Base-by-base conservation (phyloP, 768 basidiomycete genomes). In the Termitomyces bulborhizus region DNA sequence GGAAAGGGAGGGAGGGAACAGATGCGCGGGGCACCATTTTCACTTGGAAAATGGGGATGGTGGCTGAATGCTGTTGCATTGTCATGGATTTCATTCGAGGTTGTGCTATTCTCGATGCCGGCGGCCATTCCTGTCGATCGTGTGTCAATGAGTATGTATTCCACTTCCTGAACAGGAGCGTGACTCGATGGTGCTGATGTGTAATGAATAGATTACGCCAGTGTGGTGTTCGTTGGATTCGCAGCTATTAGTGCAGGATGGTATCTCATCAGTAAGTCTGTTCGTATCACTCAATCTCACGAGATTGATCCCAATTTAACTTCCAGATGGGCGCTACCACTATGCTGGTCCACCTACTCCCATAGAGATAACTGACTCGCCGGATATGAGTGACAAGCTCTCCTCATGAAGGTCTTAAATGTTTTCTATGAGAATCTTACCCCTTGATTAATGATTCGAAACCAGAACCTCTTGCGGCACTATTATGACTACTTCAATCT, bases 31-130 rank as follows among this genome's bases (percentile, higher is more conserved):
- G 81, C 85, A 2, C 79, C 80, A 6, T 86, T 76, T 59, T 66
- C 60, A 24, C 64, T 83, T 9, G 84, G 82, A 0, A 68, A 63
- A 21, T 67, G 69, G 54, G 84, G 84, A 0, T 63, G 55, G 27
- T 24, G 68, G 43, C 68, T 83, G 11, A 86, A 87, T 65, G 61
- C 63, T 13, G 62, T 77, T n/a, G 80, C 83, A 3, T 73, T 86
- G 9, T 45, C 78, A 18, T 86, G 85, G 85, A 71, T 80, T 55
- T 47, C 67, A 50, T 82, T 87, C 50, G 78, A 83, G 63, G 79
- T 82, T 40, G 78, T 86, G 39, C 63, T 87, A 57, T 86, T 86
- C 62, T 84, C 82, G 27, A 86, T 86, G 84, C 84, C 84, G 4
- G 79, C 83, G 4, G 74, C 76, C 43, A 69, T 86, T 3, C 84